These are phyloP conservation scores for Ophiocordyceps camponoti-leonardi DNA, from an alignment of 2,329 filamentous ascomycete species.

Conservation along the genomic window DNA sequence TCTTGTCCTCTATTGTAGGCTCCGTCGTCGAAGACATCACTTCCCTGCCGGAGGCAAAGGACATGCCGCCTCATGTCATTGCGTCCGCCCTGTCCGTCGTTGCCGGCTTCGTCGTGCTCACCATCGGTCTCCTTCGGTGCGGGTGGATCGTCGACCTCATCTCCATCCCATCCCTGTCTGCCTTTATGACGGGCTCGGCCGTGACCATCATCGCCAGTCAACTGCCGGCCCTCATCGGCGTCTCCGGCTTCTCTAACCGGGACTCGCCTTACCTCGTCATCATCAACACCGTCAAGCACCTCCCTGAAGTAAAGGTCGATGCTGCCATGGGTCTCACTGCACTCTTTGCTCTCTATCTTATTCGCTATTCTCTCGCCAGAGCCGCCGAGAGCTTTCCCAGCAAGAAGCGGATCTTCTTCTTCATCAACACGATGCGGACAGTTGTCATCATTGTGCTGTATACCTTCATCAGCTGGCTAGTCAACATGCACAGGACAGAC, in stretches of 20 bases:
- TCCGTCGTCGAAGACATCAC: slow-evolving; percentile 19
- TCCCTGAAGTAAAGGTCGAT: slow-evolving; percentile 39
- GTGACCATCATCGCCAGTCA: slow-evolving; percentile 33
- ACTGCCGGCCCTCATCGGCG: slow-evolving; percentile 31
- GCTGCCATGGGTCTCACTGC: slow-evolving; percentile 59
- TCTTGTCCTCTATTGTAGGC: slow-evolving; percentile 35
- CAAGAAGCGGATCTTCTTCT: slow-evolving; percentile 57
- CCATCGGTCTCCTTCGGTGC: slow-evolving; percentile 29
- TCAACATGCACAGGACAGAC: slow-evolving; percentile 41
- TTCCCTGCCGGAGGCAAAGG: slow-evolving; percentile 17
- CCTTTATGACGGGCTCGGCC: slow-evolving; percentile 36
- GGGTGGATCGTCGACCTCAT: slow-evolving; percentile 39
- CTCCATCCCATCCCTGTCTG: slow-evolving; percentile 31
- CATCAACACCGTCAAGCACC: slow-evolving; percentile 29
- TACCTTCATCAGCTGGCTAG: slow-evolving; percentile 57
- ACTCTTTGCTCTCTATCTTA: slow-evolving; percentile 48
- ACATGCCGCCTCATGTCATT: slow-evolving; percentile 24
- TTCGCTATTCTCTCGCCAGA: slow-evolving; percentile 43
- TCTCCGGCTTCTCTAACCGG: slow-evolving; percentile 30
- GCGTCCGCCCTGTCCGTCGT: slow-evolving; percentile 31
- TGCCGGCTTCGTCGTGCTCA: slow-evolving; percentile 28
- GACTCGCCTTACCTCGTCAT: slow-evolving; percentile 29
- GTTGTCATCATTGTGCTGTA: slow-evolving; percentile 70
- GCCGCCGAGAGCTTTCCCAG: slow-evolving; percentile 50
- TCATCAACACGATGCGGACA: slow-evolving; percentile 59